phyloP scores from a whole-genome alignment of 768 basidiomycete genomes.

The Termitomyces sp. region DNA sequence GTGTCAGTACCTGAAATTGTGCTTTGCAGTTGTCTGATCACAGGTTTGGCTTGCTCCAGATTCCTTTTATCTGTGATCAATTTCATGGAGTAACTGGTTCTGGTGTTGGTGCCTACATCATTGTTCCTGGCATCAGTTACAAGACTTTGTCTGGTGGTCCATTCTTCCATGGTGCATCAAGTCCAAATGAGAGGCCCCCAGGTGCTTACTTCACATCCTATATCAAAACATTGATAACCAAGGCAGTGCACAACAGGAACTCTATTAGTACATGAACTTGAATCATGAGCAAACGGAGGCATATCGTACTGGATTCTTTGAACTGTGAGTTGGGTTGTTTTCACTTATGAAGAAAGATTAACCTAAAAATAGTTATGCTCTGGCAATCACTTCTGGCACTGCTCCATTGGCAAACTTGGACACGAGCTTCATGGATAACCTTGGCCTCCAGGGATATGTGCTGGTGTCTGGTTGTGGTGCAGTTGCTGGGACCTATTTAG shows the following conservation, averaged over 20 bases:
- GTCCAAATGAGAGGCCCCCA: background rate
- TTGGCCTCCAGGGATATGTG: slow-evolving; percentile 45
- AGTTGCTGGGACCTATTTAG: slow-evolving; percentile 41
- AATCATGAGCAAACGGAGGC: slow-evolving; percentile 44
- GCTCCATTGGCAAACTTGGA: slow-evolving; percentile 41
- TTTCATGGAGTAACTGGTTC: slow-evolving; percentile 48
- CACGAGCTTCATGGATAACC: slow-evolving; percentile 41
- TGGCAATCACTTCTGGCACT: slow-evolving; percentile 41
- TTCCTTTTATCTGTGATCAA: slow-evolving; percentile 49
- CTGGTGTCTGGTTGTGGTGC: slow-evolving; percentile 43
- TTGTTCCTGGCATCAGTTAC: slow-evolving; percentile 43
- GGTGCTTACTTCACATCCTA: background rate
- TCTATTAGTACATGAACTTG: slow-evolving; percentile 52
- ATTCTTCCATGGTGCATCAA: slow-evolving; percentile 41
- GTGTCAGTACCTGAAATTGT: slow-evolving; percentile 25
- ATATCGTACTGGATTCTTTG: slow-evolving; percentile 46
- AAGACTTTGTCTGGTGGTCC: slow-evolving; percentile 49
- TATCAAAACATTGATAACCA: slow-evolving; percentile 45
- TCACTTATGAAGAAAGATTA: background rate
- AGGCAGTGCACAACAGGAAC: slow-evolving; percentile 43
- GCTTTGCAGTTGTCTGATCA: background rate
- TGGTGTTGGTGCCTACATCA: slow-evolving; percentile 44
- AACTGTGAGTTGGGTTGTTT: slow-evolving; percentile 32
- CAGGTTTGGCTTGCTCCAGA: slow-evolving; percentile 19
- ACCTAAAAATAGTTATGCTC: slow-evolving; percentile 32